Evolutionary conservation across 306 rosid species (phyloP).

Genomic region (Quercus variabilis): DNA sequence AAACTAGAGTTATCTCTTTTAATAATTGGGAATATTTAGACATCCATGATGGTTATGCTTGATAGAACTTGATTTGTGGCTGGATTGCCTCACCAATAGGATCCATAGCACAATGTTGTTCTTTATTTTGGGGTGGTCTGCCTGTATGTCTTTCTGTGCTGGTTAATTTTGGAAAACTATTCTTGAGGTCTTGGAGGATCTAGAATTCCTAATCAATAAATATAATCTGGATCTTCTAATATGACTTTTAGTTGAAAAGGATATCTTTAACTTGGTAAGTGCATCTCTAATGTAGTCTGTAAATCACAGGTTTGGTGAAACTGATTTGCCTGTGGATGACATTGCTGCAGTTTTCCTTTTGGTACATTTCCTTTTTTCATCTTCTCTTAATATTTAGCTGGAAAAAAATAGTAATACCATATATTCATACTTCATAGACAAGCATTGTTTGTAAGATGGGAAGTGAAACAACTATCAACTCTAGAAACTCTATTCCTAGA

Average conservation of each 20-base stretch:
- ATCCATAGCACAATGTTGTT: not conserved
- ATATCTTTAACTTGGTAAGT: slow-evolving; percentile 2
- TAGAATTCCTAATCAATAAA: not conserved
- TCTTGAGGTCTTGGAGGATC: not conserved
- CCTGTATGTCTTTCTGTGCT: not conserved
- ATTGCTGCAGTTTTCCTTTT: slow-evolving; percentile 85
- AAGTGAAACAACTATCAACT: slow-evolving; percentile 3
- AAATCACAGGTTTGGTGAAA: slow-evolving; percentile 78
- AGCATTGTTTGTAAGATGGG: slow-evolving; percentile 5
- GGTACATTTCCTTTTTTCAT: slow-evolving; percentile 42
- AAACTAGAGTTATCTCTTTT: not conserved
- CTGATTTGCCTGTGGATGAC: slow-evolving; percentile 92
- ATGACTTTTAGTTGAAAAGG: not conserved
- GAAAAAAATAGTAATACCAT: not conserved
- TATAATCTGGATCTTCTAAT: not conserved
- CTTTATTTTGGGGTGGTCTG: not conserved
- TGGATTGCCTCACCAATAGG: not conserved
- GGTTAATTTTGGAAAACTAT: not conserved
- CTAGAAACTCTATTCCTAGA: slow-evolving; percentile 12
- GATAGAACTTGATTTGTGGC: not conserved
- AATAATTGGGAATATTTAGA: not conserved
- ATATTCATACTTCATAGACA: slow-evolving; percentile 16
- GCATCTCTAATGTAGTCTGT: slow-evolving; percentile 18
- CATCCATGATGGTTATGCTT: slow-evolving; percentile 3
- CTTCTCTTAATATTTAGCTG: not conserved